Evolutionary conservation across 768 basidiomycete species (phyloP).

Genomic region (Infundibulicybe gibba): DNA sequence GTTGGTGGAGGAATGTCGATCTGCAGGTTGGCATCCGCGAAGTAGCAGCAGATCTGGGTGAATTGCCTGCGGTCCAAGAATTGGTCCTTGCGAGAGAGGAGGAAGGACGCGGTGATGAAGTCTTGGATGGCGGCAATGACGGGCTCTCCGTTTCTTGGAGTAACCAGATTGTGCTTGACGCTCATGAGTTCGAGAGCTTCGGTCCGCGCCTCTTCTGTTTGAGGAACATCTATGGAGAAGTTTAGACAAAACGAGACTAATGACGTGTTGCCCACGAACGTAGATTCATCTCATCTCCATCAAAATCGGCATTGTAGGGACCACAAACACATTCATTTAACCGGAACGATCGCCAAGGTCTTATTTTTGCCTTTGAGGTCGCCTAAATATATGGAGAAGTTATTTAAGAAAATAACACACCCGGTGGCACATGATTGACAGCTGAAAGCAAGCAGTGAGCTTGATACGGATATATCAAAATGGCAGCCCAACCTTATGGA

Average conservation of each 20-base stretch:
- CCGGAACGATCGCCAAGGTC: conserved; percentile 96
- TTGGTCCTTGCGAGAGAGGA: conserved; percentile 87
- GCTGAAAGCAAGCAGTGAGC: conserved; percentile 32
- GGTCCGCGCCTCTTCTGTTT: conserved; percentile 96
- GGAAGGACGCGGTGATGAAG: conserved; percentile 97
- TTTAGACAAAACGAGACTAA: conserved; percentile 3
- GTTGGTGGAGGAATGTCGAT: conserved; percentile 96
- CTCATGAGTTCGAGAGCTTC: conserved; percentile 98
- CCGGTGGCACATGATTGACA: conserved; percentile 99
- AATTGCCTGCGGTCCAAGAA: conserved; percentile 95
- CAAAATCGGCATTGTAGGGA: conserved; percentile 99
- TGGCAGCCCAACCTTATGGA: conserved; percentile 71
- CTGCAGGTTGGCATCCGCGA: conserved; percentile 86
- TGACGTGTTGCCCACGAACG: conserved; percentile 48
- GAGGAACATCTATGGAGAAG: conserved; percentile 77
- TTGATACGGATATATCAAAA: conserved; percentile 2
- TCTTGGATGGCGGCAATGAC: conserved; percentile 99
- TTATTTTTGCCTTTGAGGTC: conserved; percentile 67
- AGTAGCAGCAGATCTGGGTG: conserved; percentile 93
- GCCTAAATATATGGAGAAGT: no score
- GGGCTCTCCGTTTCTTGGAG: conserved; percentile 96
- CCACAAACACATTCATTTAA: conserved; percentile 99
- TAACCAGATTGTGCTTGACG: conserved; percentile 95
- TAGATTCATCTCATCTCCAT: conserved; percentile 99
- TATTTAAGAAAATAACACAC: conserved; percentile 35